Evolutionary conservation across 1,139 yeast genomes (phyloP).

Genomic region (Protomyces arabidopsidicola): DNA sequence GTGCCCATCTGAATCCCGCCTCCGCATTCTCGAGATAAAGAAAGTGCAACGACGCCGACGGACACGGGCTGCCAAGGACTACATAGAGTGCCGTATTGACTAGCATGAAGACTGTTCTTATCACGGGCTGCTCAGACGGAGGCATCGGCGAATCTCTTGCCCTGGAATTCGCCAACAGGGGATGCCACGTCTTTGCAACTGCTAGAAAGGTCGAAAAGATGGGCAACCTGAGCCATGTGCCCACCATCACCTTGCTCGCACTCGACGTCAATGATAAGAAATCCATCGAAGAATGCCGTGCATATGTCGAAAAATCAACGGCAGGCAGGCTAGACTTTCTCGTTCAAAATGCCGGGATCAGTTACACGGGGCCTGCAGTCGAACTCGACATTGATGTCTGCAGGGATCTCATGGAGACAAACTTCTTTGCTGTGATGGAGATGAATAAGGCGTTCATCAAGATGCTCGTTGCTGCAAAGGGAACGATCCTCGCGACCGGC

Average conservation of each 20-base stretch:
- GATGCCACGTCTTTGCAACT: slow-evolving; percentile 55
- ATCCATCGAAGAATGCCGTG: slow-evolving; percentile 49
- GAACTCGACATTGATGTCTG: slow-evolving; percentile 60
- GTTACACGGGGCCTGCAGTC: slow-evolving; percentile 67
- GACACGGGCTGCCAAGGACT: too few relatives aligned
- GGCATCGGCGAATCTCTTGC: slow-evolving; percentile 73
- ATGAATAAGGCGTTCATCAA: slow-evolving; percentile 56
- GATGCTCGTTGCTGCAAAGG: slow-evolving; percentile 60
- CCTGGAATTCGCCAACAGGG: slow-evolving; percentile 54
- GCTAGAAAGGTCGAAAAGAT: slow-evolving; percentile 66
- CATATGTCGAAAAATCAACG: slow-evolving; percentile 36
- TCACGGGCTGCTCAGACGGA: slow-evolving; percentile 71
- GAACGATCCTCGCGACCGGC: slow-evolving; percentile 71
- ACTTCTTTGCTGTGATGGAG: slow-evolving; percentile 65
- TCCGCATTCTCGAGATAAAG: too few relatives aligned
- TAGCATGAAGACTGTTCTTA: slow-evolving; percentile 45
- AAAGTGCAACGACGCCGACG: too few relatives aligned
- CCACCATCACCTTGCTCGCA: slow-evolving; percentile 39
- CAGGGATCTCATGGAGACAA: slow-evolving; percentile 57
- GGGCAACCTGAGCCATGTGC: slow-evolving; percentile 48
- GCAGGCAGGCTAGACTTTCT: slow-evolving; percentile 48
- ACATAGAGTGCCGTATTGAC: too few relatives aligned
- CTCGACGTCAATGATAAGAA: slow-evolving; percentile 55
- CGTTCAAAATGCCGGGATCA: slow-evolving; percentile 65
- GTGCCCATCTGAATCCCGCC: too few relatives aligned